phyloP scores from a whole-genome alignment of 345 rosid genomes.

The Angophora floribunda region DNA sequence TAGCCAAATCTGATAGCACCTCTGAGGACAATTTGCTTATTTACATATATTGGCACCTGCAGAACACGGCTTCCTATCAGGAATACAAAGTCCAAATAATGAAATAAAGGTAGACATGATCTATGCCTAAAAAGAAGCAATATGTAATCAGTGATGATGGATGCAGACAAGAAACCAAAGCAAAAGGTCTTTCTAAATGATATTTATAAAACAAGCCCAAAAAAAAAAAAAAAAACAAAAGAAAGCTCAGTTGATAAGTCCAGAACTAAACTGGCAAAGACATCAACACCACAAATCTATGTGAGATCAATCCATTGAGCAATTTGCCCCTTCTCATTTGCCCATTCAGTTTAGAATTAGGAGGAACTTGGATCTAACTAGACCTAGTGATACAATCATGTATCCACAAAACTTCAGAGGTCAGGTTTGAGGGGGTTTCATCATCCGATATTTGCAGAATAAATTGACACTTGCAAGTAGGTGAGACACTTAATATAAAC shows the following conservation, averaged over 20 bases:
- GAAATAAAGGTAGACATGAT: background rate
- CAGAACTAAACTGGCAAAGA: background rate
- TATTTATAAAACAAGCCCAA: background rate
- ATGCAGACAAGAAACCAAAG: background rate
- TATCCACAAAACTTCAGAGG: background rate
- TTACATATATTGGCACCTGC: slow-evolving; percentile 87
- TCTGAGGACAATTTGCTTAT: slow-evolving; percentile 57
- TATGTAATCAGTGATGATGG: background rate
- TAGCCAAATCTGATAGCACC: slow-evolving; percentile 75
- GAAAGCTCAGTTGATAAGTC: background rate
- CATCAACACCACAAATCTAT: background rate
- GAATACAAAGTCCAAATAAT: background rate
- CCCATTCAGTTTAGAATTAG: background rate
- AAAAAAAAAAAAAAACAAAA: background rate
- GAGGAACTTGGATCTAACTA: background rate
- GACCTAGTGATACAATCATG: background rate
- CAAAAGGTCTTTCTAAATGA: background rate
- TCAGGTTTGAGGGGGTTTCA: background rate
- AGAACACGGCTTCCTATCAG: background rate
- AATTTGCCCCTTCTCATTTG: background rate
- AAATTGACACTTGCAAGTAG: background rate
- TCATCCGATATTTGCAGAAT: background rate
- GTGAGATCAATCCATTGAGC: background rate
- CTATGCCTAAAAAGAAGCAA: background rate
- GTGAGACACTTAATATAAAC: slow-evolving; percentile 10